A percentile compares a stretch with the other conserved stretches of the same genome.
Evolutionary conservation across 2,329 filamentous ascomycete genomes (phyloP).

Genomic region (Talaromyces amestolkiae): DNA sequence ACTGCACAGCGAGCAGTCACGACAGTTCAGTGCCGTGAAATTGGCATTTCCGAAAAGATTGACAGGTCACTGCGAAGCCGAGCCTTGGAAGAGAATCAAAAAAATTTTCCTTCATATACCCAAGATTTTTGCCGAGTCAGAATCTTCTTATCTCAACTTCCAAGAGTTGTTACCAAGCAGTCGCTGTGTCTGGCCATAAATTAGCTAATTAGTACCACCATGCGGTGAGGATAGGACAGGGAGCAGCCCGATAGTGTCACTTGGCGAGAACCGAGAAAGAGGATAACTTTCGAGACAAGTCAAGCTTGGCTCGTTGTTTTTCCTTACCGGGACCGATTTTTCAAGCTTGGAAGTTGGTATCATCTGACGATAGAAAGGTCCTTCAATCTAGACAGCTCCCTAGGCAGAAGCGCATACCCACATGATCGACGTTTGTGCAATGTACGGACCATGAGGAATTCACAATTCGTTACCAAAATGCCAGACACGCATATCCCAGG

Average conservation of each 20-base stretch:
- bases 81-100: not conserved
- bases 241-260: not conserved
- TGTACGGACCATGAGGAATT: not conserved
- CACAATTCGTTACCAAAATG: not conserved
- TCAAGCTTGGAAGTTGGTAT: not conserved
- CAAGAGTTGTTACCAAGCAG: not conserved
- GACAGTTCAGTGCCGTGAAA: not conserved
- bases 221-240: not conserved
- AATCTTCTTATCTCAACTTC: not conserved
- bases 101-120: not conserved
- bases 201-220: not conserved
- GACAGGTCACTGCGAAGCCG: not conserved
- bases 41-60: not conserved
- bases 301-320: not conserved
- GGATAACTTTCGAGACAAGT: not conserved
- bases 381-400: not conserved
- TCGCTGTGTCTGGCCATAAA: not conserved
- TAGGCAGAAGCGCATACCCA: not conserved
- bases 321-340: not conserved
- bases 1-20: not conserved
- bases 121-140: not conserved
- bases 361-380: not conserved
- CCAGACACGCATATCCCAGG: not conserved
- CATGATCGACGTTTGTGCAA: slow-evolving; percentile 6
- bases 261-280: not conserved